Evolutionary conservation across 1,139 yeast genomes (phyloP), one percentile per base, ranked within the genome.

Genomic region (Magnusiomyces ingens): DNA sequence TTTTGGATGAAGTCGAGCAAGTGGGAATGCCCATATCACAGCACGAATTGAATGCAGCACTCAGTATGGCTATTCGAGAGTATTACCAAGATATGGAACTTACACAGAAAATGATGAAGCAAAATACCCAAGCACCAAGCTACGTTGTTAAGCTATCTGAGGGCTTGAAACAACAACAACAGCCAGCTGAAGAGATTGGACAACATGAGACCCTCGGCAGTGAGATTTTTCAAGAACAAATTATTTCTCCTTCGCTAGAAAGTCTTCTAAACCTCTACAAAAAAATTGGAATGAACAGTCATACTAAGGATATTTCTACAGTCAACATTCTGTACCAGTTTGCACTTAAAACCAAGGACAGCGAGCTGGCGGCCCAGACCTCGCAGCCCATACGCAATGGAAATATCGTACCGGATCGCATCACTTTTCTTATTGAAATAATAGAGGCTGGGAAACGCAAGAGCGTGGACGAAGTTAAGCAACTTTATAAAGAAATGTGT

Each of bases 1-100:
- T 60, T 1, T 49, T 60, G 36, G 46, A 55, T 3, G 64, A 62
- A 26, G 40, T 62, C 12, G 52, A 55, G 12, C 62, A 58, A 19
- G 53, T 62, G 35, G 59, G 59, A 19, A 54, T 62, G 61, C 64
- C 63, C n/a, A 49, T 62, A 15, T 57, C 64, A 2, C 50, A 50
- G n/a, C 50, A 57, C 22, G 65, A 62, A 50, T 55, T 58, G 42
- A 57, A 57, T 35, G 51, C 60, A 0, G 59, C 59, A 10, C 45
- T 59, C 42, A 21, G 50, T 18, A 57, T 57, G 42, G 48, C 55
- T n/a, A 29, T 51, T 8, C 17, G 22, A 12, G 51, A 45, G 10
- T 36, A 36, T 36, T 36, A 41, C 44, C 36, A 41, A 19, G 48
- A 47, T 36, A 36, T 26, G 32, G 8, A 15, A 45, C 12, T 26